These are phyloP conservation scores for Cucurbita maxima DNA, from an alignment of 306 rosid species.

Conservation along the genomic window DNA sequence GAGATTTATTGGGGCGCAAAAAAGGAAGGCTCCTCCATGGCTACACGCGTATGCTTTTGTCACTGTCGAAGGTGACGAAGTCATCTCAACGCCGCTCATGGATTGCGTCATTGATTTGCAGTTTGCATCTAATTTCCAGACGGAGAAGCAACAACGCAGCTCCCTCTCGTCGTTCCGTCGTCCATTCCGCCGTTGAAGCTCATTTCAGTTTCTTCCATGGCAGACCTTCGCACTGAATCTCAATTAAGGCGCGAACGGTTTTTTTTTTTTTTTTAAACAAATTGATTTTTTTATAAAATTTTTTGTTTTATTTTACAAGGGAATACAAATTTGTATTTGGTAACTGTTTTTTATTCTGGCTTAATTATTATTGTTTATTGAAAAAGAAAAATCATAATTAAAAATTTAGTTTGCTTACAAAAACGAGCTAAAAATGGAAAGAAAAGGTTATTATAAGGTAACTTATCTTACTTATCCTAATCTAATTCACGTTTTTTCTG, in stretches of 20 bases:
- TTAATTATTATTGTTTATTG: too few species aligned
- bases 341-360: too few species aligned
- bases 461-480: too few species aligned
- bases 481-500: too few species aligned
- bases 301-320: too few species aligned
- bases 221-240: not conserved
- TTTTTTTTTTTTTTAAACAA: too few species aligned
- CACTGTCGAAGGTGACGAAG: not conserved
- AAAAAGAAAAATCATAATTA: too few species aligned
- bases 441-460: too few species aligned
- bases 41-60: not conserved
- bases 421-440: too few species aligned
- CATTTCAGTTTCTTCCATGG: not conserved
- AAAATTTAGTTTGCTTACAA: too few species aligned
- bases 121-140: not conserved
- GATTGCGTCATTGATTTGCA: not conserved
- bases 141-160: not conserved
- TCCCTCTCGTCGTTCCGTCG: not conserved
- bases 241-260: not conserved
- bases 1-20: not conserved
- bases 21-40: not conserved
- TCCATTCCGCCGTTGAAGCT: not conserved
- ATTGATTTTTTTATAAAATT: too few species aligned
- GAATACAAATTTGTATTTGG: too few species aligned
- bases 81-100: not conserved